phyloP scores from a whole-genome alignment of 2,329 filamentous ascomycete species.

The Acarospora socialis region DNA sequence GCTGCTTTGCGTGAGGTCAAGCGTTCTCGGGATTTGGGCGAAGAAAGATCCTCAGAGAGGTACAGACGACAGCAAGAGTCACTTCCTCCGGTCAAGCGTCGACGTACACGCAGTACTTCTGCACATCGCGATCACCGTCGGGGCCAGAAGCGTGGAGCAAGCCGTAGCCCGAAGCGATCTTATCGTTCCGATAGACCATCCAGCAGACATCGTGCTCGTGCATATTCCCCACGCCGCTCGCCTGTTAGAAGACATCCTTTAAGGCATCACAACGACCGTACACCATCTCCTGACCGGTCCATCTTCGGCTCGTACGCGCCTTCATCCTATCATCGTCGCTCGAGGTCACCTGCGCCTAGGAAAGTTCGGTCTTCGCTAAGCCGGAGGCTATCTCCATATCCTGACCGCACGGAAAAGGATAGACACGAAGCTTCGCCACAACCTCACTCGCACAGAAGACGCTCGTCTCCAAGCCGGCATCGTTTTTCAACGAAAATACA shows the following conservation, averaged over 20 bases:
- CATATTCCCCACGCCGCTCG: constrained; percentile 20
- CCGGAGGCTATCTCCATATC: too few species aligned
- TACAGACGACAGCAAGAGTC: constrained; percentile 11
- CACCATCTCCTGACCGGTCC: constrained; percentile 2
- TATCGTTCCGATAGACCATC: constrained; percentile 23
- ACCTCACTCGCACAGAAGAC: neutral
- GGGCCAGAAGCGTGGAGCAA: constrained; percentile 22
- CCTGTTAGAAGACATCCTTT: constrained; percentile 19
- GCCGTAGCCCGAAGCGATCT: constrained; percentile 25
- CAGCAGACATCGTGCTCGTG: constrained; percentile 11
- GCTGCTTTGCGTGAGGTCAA: too few species aligned
- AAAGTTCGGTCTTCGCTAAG: too few species aligned
- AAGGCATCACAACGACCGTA: constrained; percentile 2
- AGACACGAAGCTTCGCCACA: too few species aligned
- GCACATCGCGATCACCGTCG: constrained; percentile 18
- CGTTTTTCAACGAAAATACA: constrained; percentile 12
- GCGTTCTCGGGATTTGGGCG: constrained; percentile 4
- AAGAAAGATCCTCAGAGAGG: constrained; percentile 14
- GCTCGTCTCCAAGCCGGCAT: neutral
- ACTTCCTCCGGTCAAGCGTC: constrained; percentile 23
- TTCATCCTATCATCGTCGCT: constrained; percentile 7
- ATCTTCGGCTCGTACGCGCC: constrained; percentile 16
- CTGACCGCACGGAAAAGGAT: too few species aligned
- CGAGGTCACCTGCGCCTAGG: constrained; percentile 1
- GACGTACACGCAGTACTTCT: constrained; percentile 29